Percentiles rank a stretch among this genome's conserved stretches.
phyloP scores from a whole-genome alignment of 345 rosid species.

The Gynandropsis gynandra region DNA sequence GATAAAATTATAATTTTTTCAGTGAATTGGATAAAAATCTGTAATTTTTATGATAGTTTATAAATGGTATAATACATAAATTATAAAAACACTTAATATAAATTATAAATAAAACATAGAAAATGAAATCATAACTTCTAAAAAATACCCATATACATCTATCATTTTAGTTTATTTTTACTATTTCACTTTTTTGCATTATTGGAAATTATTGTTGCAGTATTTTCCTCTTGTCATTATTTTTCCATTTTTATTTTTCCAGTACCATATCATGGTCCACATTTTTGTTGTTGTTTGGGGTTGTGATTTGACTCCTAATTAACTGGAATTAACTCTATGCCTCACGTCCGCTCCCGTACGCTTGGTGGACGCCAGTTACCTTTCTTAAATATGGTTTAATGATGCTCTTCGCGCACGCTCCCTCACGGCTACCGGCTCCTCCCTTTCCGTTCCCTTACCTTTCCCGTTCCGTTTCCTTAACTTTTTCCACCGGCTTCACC shows the following conservation, averaged over 20 bases:
- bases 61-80: no score
- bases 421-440: conserved; percentile 33
- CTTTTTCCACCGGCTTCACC: conserved; percentile 32
- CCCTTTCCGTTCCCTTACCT: conserved; percentile 28
- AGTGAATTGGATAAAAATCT: no score
- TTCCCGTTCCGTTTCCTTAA: conserved; percentile 17
- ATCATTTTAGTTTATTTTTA: background rate
- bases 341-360: conserved; percentile 44
- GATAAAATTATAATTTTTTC: no score
- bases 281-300: conserved; percentile 9
- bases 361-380: conserved; percentile 47
- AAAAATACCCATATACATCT: background rate
- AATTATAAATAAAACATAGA: no score
- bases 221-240: background rate
- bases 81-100: no score
- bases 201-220: conserved; percentile 12
- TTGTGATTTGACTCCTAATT: conserved; percentile 44
- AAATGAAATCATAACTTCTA: no score
- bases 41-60: no score
- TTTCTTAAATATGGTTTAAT: conserved; percentile 30
- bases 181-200: background rate
- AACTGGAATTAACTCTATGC: conserved; percentile 32
- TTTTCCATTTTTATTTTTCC: background rate
- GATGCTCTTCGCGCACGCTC: conserved; percentile 25
- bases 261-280: conserved; percentile 19